Evolutionary conservation across 805 yeast species (phyloP), one percentile per base, ranked within the genome.

Genomic region (Candida silvicultrix): DNA sequence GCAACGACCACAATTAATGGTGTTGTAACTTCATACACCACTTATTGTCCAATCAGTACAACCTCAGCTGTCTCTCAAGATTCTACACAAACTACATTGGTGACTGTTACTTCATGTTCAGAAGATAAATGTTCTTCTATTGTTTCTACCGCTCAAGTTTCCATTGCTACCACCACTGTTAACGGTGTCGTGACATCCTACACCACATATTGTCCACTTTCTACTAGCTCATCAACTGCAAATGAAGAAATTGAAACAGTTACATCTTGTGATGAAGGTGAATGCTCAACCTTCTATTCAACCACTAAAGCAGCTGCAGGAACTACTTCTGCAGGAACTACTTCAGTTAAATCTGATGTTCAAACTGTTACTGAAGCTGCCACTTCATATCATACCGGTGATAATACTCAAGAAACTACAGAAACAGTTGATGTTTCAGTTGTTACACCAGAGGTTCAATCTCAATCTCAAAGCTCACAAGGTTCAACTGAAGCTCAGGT

Each of bases 1-100:
- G 63, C 65, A 42, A 64, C 68, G 39, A 60, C 57, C 41, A 62
- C 68, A 41, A 56, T 54, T 43, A 52, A 58, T 56, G 64, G 62
- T 53, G 59, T 38, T 18, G 46, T 45, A 18, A 48, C 49, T 22
- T 38, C 44, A 32, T 45, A 46, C 38, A 49, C 51, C 18, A 51
- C 53, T 22, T 46, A 35, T 38, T 45, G 51, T 38, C 50, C 50
- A 40, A 25, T 47, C n/a, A 35, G 23, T 12, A 39, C 51, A 20
- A 36, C 47, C 29, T 35, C 39, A 31, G 41, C 43, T 44, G 40
- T 32, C 16, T 5, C 19, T 34, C 35, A 32, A 16, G 36, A n/a
- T 32, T 35, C 38, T 18, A 34, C 37, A 6, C 8, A 18, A 19
- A 16, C 22, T 35, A 16, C 38, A 11, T 15, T 16, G 6, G n/a